These are phyloP conservation scores for Aspergillus steynii DNA, from an alignment of 495 filamentous ascomycete genomes.

Conservation along the genomic window DNA sequence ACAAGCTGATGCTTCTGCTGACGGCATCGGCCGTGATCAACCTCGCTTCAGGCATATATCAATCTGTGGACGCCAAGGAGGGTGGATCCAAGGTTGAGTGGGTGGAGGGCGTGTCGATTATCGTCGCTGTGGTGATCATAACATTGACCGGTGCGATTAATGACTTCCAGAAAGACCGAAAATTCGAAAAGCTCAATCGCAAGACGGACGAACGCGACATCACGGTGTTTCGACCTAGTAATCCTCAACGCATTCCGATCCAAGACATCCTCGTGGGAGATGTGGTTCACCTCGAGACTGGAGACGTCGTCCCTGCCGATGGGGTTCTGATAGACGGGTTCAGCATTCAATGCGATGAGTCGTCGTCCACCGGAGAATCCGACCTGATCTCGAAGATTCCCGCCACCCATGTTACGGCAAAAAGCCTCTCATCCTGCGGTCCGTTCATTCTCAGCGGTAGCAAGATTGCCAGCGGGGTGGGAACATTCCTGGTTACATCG, in stretches of 20 bases:
- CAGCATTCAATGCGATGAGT: conserved; percentile 79
- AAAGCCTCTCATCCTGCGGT: conserved; percentile 78
- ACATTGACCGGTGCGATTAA: conserved; percentile 67
- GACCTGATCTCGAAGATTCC: conserved; percentile 73
- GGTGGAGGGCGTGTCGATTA: conserved; percentile 75
- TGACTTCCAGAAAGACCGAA: conserved; percentile 72
- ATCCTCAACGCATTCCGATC: conserved; percentile 72
- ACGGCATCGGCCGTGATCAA: conserved; percentile 78
- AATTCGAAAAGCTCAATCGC: conserved; percentile 68
- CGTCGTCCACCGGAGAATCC: conserved; percentile 81
- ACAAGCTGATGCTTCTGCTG: conserved; percentile 79
- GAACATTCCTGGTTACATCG: conserved; percentile 82
- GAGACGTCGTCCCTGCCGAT: conserved; percentile 82
- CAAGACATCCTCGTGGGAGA: conserved; percentile 85
- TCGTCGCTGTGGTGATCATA: conserved; percentile 69
- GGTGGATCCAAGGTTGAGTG: conserved; percentile 68
- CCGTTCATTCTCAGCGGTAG: conserved; percentile 92
- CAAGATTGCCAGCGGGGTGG: conserved; percentile 89
- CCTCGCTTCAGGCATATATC: conserved; percentile 73
- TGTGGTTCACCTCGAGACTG: conserved; percentile 78
- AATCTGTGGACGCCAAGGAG: conserved; percentile 49
- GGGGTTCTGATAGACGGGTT: conserved; percentile 74
- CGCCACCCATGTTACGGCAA: conserved; percentile 76
- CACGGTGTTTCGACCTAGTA: conserved; percentile 76
- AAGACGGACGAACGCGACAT: conserved; percentile 71